A percentile compares a stretch with the other conserved stretches of the same genome.
Evolutionary conservation across 768 basidiomycete genomes (phyloP).

Genomic region (Termitomyces sp.): DNA sequence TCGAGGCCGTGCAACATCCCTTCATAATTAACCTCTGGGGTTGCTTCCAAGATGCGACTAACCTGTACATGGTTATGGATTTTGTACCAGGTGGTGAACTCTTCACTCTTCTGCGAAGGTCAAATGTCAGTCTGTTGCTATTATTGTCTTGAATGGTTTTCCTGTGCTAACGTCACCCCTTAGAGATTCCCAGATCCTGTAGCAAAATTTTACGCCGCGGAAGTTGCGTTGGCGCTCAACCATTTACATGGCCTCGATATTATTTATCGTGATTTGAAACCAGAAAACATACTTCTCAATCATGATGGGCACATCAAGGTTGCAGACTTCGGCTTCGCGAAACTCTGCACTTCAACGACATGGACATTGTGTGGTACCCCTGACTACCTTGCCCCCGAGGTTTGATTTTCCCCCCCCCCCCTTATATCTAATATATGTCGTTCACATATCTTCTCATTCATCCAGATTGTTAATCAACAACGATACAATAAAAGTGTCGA

Average conservation of each 20-base stretch:
- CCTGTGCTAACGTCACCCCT: slow-evolving; percentile 14
- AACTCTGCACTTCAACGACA: slow-evolving; percentile 79
- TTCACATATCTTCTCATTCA: slow-evolving; percentile 12
- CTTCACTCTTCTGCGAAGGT: slow-evolving; percentile 88
- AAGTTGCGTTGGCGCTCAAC: slow-evolving; percentile 89
- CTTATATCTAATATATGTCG: neutral
- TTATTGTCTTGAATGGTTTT: slow-evolving; percentile 12
- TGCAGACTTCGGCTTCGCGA: slow-evolving; percentile 96
- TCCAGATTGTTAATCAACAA: slow-evolving; percentile 71
- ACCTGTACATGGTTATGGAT: slow-evolving; percentile 98
- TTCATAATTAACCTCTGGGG: slow-evolving; percentile 98
- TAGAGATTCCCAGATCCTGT: slow-evolving; percentile 96
- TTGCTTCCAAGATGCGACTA: slow-evolving; percentile 85
- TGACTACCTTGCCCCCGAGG: slow-evolving; percentile 96
- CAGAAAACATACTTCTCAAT: slow-evolving; percentile 92
- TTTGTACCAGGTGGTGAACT: slow-evolving; percentile 96
- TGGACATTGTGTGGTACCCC: slow-evolving; percentile 97
- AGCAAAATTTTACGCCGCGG: slow-evolving; percentile 96
- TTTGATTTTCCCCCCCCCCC: slow-evolving; percentile 20
- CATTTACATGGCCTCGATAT: slow-evolving; percentile 85
- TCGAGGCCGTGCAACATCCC: slow-evolving; percentile 82
- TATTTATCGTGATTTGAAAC: slow-evolving; percentile 97
- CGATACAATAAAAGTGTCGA: slow-evolving; percentile 97
- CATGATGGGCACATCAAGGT: slow-evolving; percentile 97
- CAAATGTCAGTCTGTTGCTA: slow-evolving; percentile 56